Conservation (phyloP, 1,139 yeast species). For the Magnusiomyces suaveolens region DNA sequence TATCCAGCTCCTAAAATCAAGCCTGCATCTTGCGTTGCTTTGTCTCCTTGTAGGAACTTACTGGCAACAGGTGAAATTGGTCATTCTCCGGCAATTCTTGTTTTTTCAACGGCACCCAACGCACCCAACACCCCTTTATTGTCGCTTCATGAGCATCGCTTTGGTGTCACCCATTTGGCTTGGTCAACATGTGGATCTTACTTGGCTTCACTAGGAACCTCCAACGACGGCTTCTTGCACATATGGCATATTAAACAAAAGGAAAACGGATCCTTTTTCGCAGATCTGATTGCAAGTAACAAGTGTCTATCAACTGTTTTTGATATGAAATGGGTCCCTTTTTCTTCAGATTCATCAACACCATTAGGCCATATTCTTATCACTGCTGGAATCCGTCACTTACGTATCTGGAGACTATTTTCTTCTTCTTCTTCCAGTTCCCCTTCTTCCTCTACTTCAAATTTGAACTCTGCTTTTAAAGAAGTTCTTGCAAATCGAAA, state of each 20-base stretch:
- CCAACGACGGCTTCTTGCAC: constrained; percentile 56
- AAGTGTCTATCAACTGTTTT: constrained; percentile 51
- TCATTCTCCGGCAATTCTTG: constrained; percentile 50
- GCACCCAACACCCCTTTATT: constrained; percentile 42
- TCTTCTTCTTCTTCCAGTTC: not conserved
- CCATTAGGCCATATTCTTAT: constrained; percentile 26
- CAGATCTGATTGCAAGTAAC: constrained; percentile 39
- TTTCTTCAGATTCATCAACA: constrained; percentile 15
- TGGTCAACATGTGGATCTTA: constrained; percentile 50
- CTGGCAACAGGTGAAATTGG: constrained; percentile 64
- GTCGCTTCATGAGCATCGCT: constrained; percentile 49
- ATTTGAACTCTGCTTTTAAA: not conserved
- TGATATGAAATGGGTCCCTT: constrained; percentile 49
- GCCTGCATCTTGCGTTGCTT: constrained; percentile 45
- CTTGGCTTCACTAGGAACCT: constrained; percentile 51
- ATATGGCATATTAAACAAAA: constrained; percentile 42
- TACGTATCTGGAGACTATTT: constrained; percentile 48
- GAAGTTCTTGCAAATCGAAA: constrained; percentile 44
- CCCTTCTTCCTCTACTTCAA: not conserved
- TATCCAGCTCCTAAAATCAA: constrained; percentile 34
- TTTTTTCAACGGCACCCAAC: constrained; percentile 47
- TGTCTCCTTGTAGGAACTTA: constrained; percentile 44
- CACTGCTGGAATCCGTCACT: constrained; percentile 50
- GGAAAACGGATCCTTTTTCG: constrained; percentile 17
- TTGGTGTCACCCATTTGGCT: constrained; percentile 47